phyloP scores from a whole-genome alignment of 192 early-diverging fungal species.

The Kickxella alabastrina region DNA sequence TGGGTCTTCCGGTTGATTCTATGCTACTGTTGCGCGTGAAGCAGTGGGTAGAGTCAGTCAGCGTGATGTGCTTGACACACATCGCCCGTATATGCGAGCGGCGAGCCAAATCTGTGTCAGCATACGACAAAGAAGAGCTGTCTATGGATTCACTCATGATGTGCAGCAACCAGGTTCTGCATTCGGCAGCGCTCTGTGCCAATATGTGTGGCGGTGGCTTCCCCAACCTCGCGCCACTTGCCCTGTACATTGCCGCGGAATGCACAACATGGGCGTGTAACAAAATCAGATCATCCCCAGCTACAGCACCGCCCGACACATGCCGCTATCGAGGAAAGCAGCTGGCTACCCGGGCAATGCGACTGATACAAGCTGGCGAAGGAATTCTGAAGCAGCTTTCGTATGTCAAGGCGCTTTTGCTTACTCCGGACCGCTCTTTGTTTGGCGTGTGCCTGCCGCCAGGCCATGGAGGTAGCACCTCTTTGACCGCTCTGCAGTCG shows the following conservation, averaged over 20 bases:
- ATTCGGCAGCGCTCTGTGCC: slow-evolving; percentile 21
- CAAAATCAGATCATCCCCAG: slow-evolving; percentile 7
- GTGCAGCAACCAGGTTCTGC: slow-evolving; percentile 31
- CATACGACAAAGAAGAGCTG: slow-evolving; percentile 25
- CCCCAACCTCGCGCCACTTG: slow-evolving; percentile 16
- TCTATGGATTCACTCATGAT: slow-evolving; percentile 18
- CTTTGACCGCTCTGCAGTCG: slow-evolving; percentile 14
- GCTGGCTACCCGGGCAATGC: slow-evolving; percentile 35
- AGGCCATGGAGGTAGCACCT: slow-evolving; percentile 4
- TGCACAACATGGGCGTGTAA: slow-evolving; percentile 24
- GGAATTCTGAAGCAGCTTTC: slow-evolving; percentile 30
- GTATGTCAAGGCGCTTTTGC: slow-evolving; percentile 14
- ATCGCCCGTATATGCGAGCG: slow-evolving; percentile 30
- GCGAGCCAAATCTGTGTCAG: slow-evolving; percentile 32
- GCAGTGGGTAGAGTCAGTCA: slow-evolving; percentile 27
- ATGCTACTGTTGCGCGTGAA: slow-evolving; percentile 24
- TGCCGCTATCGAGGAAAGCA: slow-evolving; percentile 13
- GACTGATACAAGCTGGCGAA: slow-evolving; percentile 31
- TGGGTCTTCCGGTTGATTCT: slow-evolving; percentile 35
- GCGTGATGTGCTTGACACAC: slow-evolving; percentile 25
- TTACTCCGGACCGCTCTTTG: neutral
- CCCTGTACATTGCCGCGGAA: slow-evolving; percentile 38
- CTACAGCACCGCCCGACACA: neutral
- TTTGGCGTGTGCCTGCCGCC: slow-evolving; percentile 9
- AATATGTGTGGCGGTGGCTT: slow-evolving; percentile 28